These are phyloP conservation scores for Flaveria brownii DNA, from an alignment of 129 eudicot species.

Conservation along the genomic window DNA sequence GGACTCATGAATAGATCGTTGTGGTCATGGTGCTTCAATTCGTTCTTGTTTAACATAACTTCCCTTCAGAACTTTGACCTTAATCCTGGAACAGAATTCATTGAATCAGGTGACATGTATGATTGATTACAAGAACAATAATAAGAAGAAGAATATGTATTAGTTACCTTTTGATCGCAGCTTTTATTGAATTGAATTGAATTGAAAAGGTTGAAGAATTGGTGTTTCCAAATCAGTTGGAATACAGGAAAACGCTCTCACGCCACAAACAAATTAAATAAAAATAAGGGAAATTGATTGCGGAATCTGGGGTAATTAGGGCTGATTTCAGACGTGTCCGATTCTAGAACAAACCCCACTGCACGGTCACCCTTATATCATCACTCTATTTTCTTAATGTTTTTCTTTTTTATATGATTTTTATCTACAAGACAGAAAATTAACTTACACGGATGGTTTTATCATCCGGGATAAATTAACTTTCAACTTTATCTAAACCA, in stretches of 20 bases:
- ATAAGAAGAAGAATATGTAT: background rate
- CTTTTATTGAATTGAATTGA: background rate
- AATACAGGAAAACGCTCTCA: background rate
- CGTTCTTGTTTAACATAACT: background rate
- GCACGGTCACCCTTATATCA: too few relatives aligned
- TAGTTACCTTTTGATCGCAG: background rate
- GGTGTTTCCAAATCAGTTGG: background rate
- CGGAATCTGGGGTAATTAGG: too few relatives aligned
- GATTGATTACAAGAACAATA: background rate
- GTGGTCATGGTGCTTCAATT: background rate
- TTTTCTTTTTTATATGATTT: too few relatives aligned
- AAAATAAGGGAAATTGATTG: too few relatives aligned
- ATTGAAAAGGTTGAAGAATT: background rate
- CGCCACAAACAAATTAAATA: background rate
- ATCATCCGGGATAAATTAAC: too few relatives aligned
- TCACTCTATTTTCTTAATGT: too few relatives aligned
- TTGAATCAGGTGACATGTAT: background rate
- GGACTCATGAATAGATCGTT: background rate
- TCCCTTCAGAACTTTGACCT: background rate
- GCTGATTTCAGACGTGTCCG: too few relatives aligned
- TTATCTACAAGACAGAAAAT: too few relatives aligned
- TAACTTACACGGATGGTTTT: too few relatives aligned
- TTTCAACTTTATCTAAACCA: too few relatives aligned
- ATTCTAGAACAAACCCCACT: too few relatives aligned
- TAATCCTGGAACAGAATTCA: background rate